Evolutionary conservation across 257 asterid genomes (phyloP).

Genomic region (Scutellaria baicalensis): DNA sequence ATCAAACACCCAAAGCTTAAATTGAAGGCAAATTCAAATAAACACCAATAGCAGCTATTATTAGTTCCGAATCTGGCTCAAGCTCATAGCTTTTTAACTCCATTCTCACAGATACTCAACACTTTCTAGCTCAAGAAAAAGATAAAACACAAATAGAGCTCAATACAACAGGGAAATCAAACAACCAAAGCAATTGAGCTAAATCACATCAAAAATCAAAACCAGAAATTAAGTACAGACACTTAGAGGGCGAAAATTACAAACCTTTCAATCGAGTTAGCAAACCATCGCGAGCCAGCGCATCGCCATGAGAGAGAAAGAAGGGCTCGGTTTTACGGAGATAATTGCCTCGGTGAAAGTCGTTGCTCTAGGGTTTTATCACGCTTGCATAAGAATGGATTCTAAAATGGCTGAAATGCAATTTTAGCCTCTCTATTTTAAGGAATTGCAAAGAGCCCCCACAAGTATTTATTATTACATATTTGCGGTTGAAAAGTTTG

Average conservation of each 20-base stretch:
- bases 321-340: constrained; percentile 4
- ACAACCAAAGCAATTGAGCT: neutral
- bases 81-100: constrained; percentile 6
- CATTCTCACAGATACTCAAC: neutral
- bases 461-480: too few species aligned
- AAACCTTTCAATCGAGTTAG: constrained; percentile 5
- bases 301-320: constrained; percentile 2
- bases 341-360: constrained; percentile 18
- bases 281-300: constrained; percentile 14
- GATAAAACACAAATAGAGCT: neutral
- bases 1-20: neutral
- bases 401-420: neutral
- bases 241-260: neutral
- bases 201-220: neutral
- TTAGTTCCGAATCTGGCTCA: constrained; percentile 18
- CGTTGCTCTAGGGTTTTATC: constrained; percentile 11
- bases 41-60: neutral
- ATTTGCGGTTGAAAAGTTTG: too few species aligned
- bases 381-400: neutral
- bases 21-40: neutral
- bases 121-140: constrained; percentile 13
- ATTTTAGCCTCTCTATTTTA: too few species aligned
- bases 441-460: too few species aligned
- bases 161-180: neutral
- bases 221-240: neutral